Percentiles rank a stretch among this genome's conserved stretches.
Conservation (phyloP, 2,329 filamentous ascomycete species). For the Diaporthe ampelina region DNA sequence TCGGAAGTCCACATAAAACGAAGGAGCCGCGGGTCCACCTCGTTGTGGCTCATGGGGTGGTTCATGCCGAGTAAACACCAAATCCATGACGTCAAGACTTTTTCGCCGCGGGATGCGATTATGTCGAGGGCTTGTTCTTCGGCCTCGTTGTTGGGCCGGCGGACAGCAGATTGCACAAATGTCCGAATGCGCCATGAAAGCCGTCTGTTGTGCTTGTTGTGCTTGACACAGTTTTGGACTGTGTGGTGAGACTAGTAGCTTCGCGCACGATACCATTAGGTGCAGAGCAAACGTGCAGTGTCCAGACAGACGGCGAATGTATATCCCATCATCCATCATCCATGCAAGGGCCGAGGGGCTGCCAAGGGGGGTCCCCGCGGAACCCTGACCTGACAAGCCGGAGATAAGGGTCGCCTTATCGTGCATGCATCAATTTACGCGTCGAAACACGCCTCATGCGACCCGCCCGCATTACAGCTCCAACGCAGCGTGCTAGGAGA, state of each 20-base stretch:
- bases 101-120: neutral
- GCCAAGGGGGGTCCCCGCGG: neutral
- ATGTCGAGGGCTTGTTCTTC: neutral
- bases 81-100: conserved; percentile 31
- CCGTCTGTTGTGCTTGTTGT: conserved; percentile 10
- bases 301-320: no score
- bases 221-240: neutral
- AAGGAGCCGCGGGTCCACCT: conserved; percentile 14
- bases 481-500: neutral
- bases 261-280: neutral
- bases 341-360: no score
- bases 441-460: conserved; percentile 19
- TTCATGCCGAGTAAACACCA: conserved; percentile 1
- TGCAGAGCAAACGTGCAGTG: no score
- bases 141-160: conserved; percentile 22
- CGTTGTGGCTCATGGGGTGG: neutral
- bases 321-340: neutral
- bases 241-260: neutral
- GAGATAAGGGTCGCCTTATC: conserved; percentile 40
- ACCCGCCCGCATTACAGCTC: neutral
- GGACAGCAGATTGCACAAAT: conserved; percentile 6
- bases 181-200: neutral
- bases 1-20: neutral
- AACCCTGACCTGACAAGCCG: neutral
- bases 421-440: conserved; percentile 32